Evolutionary conservation across 1,284 basidiomycete genomes (phyloP).

Genomic region (Ustilago sp.): DNA sequence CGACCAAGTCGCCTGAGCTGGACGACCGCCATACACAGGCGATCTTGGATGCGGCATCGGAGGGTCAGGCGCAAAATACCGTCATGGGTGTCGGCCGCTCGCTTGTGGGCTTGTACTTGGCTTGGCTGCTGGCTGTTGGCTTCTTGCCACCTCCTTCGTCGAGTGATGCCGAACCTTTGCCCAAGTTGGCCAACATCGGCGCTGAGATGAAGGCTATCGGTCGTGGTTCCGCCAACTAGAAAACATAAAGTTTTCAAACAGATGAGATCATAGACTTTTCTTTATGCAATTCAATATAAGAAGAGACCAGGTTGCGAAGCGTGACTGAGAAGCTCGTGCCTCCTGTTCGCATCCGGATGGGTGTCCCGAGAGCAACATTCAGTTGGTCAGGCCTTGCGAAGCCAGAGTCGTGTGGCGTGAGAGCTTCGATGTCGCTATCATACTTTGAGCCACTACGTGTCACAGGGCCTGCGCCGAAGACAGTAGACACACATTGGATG

Average conservation of each 20-base stretch:
- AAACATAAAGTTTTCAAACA: background rate
- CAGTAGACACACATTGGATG: too few relatives aligned
- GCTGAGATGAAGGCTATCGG: slow-evolving; percentile 64
- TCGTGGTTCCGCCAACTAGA: slow-evolving; percentile 63
- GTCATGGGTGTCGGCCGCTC: slow-evolving; percentile 80
- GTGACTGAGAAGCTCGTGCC: background rate
- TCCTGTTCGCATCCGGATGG: too few relatives aligned
- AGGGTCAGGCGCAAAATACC: slow-evolving; percentile 69
- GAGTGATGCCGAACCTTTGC: slow-evolving; percentile 50
- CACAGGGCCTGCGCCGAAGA: too few relatives aligned
- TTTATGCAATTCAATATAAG: background rate
- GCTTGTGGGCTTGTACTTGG: slow-evolving; percentile 88
- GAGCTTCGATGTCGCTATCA: too few relatives aligned
- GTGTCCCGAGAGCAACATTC: too few relatives aligned
- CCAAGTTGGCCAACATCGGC: slow-evolving; percentile 52
- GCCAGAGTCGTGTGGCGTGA: too few relatives aligned
- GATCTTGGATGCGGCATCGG: slow-evolving; percentile 74
- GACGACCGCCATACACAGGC: slow-evolving; percentile 85
- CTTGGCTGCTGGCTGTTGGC: slow-evolving; percentile 88
- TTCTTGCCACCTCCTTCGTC: slow-evolving; percentile 75
- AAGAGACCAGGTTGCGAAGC: background rate
- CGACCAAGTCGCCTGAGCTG: slow-evolving; percentile 91
- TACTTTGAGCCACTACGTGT: too few relatives aligned
- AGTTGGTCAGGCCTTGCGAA: too few relatives aligned
- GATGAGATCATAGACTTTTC: background rate